Evolutionary conservation across 2,329 filamentous ascomycete species (phyloP), one percentile per base, ranked within the genome.

Genomic region (Monosporascus sp.): DNA sequence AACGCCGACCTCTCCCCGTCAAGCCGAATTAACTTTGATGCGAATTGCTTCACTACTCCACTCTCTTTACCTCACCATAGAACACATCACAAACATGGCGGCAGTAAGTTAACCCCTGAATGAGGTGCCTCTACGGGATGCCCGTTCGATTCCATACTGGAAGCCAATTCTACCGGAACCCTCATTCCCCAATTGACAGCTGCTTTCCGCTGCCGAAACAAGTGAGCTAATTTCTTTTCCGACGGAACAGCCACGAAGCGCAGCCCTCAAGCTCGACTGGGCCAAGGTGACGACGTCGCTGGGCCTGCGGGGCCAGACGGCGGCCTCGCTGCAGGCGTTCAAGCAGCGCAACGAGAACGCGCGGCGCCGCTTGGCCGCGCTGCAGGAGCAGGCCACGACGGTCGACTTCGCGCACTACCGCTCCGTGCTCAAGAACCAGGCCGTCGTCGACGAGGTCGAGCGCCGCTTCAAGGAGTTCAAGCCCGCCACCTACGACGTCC

Each of bases 341-440:
- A 99, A 99, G 86, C 94, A 96, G 86, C 92, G 94, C 79, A 97
- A 97, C 82, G 94, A 99, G 73, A 92, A 97, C 74, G 93, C 91
- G 72, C 92, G 93, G 78, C 93, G 94, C 80, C 93, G 93, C 79
- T 82, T 99, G 58, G 85, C 88, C 75, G 68, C 84, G 59, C 90
- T 99, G 55, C 86, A 84, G 60, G 91, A 96, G 77, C 86, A 88
- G 72, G 79, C 93, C 61, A 90, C 91, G 69, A 84, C 84, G 55
- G 85, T 99, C 78, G 91, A 99, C 82, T 97, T 99, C 78, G 75
- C 84, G 64, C 84, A 93, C 76, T 99, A 97, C 89, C 91, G 92
- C 76, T 80, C 81, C 71, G 71, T 89, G 66, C 86, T 99, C 67
- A 97, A 97, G 86, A 99, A 99, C 89, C 86, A 89, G 78, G 88